phyloP scores from a whole-genome alignment of 805 yeast species.

The Barnettozyma siamensis region DNA sequence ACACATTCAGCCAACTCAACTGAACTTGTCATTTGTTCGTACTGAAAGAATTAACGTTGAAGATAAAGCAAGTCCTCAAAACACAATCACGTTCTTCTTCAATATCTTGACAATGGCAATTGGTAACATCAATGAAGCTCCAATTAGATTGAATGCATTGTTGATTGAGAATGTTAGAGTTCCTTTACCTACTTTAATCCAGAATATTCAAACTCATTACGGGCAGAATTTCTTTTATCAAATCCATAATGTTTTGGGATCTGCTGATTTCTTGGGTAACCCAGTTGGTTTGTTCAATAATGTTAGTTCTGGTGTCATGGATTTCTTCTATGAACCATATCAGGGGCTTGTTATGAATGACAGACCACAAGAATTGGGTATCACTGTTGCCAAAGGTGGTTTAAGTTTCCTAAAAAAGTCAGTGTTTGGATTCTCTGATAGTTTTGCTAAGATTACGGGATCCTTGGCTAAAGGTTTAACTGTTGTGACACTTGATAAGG shows the following conservation, averaged over 20 bases:
- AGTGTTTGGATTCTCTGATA: constrained; percentile 90
- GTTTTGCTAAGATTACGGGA: constrained; percentile 88
- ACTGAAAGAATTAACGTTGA: constrained; percentile 72
- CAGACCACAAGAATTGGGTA: constrained; percentile 92
- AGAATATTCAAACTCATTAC: constrained; percentile 76
- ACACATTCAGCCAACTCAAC: constrained; percentile 85
- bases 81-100: constrained; percentile 67
- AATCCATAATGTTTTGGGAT: constrained; percentile 86
- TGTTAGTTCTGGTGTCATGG: constrained; percentile 91
- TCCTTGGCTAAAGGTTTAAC: constrained; percentile 92
- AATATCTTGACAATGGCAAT: constrained; percentile 93
- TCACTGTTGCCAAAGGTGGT: constrained; percentile 95
- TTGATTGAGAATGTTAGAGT: constrained; percentile 85
- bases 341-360: constrained; percentile 93
- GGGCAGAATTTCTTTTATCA: constrained; percentile 90
- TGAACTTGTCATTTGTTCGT: constrained; percentile 86
- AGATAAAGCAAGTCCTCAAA: constrained; percentile 55
- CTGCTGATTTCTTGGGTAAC: constrained; percentile 94
- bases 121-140: constrained; percentile 96
- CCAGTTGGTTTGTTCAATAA: constrained; percentile 96
- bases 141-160: constrained; percentile 81
- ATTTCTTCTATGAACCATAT: constrained; percentile 94
- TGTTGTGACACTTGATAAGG: constrained; percentile 80
- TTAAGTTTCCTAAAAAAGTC: constrained; percentile 90
- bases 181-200: constrained; percentile 66